Conservation (phyloP, 805 yeast species). For the Nakazawaea sp. region DNA sequence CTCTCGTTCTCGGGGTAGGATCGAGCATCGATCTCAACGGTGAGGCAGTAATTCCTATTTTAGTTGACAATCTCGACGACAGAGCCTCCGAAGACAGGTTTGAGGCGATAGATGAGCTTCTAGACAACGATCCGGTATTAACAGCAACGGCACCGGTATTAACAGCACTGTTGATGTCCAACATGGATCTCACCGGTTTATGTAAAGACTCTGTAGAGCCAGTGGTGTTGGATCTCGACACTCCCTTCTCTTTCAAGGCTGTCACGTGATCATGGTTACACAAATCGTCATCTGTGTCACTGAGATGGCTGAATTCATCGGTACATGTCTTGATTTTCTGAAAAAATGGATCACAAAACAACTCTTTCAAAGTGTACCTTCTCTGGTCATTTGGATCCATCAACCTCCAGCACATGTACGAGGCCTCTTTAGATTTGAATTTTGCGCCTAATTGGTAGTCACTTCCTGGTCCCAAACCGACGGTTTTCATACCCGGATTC, state of each 20-base stretch:
- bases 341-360: constrained; percentile 64
- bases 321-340: constrained; percentile 50
- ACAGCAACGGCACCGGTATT: background rate
- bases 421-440: constrained; percentile 50
- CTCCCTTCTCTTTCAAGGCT: background rate
- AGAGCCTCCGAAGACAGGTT: background rate
- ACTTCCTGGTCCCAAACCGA: constrained; percentile 56
- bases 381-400: constrained; percentile 54
- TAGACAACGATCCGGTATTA: background rate
- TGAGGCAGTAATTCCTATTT: background rate
- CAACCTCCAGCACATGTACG: constrained; percentile 69
- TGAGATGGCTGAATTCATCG: constrained; percentile 28
- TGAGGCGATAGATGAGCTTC: constrained; percentile 5
- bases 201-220: constrained; percentile 3
- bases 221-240: constrained; percentile 1
- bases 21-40: constrained; percentile 11
- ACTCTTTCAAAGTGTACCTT: constrained; percentile 46
- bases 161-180: constrained; percentile 1
- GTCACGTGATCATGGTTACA: constrained; percentile 10
- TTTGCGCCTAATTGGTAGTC: constrained; percentile 67
- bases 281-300: constrained; percentile 6
- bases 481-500: constrained; percentile 42
- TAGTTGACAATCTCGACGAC: background rate
- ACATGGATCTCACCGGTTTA: constrained; percentile 9
- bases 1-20: constrained; percentile 23